phyloP scores from a whole-genome alignment of 2,329 filamentous ascomycete genomes.

The Colletotrichum salicis region DNA sequence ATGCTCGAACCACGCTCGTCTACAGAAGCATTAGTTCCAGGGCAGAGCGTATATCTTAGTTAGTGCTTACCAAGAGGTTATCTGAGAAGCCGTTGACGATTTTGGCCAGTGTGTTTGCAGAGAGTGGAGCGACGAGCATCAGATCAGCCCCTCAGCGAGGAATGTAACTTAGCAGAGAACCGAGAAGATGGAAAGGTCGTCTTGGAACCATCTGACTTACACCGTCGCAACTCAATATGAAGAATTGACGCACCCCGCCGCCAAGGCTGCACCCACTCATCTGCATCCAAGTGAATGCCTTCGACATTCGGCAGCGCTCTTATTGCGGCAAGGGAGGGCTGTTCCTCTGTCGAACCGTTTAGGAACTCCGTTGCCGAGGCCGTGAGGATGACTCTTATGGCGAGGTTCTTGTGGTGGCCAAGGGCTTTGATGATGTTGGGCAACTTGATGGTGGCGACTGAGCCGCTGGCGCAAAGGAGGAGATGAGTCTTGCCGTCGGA shows the following conservation, averaged over 20 bases:
- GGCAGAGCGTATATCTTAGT: background rate
- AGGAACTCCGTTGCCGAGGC: slow-evolving; percentile 80
- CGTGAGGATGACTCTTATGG: slow-evolving; percentile 88
- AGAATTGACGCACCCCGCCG: slow-evolving; percentile 80
- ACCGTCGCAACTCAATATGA: slow-evolving; percentile 86
- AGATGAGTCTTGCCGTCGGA: slow-evolving; percentile 32
- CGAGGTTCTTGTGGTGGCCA: slow-evolving; percentile 64
- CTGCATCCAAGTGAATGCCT: slow-evolving; percentile 82
- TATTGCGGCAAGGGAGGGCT: slow-evolving; percentile 74
- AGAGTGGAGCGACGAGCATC: slow-evolving; percentile 82
- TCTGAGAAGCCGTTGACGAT: slow-evolving; percentile 82
- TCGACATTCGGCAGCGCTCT: slow-evolving; percentile 76
- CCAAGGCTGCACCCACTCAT: slow-evolving; percentile 88
- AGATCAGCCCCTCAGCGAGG: slow-evolving; percentile 74
- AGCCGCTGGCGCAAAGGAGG: slow-evolving; percentile 24
- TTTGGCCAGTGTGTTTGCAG: slow-evolving; percentile 88
- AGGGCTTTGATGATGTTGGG: slow-evolving; percentile 73
- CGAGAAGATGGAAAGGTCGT: background rate
- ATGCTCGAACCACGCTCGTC: slow-evolving; percentile 78
- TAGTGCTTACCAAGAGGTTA: slow-evolving; percentile 67
- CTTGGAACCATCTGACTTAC: slow-evolving; percentile 34
- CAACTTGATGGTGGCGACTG: slow-evolving; percentile 81
- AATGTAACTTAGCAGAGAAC: too few relatives aligned
- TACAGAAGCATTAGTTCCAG: background rate
- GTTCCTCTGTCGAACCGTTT: slow-evolving; percentile 77